Base-by-base conservation (phyloP, 495 filamentous ascomycete genomes). In the Penicillium simplicissimum region DNA sequence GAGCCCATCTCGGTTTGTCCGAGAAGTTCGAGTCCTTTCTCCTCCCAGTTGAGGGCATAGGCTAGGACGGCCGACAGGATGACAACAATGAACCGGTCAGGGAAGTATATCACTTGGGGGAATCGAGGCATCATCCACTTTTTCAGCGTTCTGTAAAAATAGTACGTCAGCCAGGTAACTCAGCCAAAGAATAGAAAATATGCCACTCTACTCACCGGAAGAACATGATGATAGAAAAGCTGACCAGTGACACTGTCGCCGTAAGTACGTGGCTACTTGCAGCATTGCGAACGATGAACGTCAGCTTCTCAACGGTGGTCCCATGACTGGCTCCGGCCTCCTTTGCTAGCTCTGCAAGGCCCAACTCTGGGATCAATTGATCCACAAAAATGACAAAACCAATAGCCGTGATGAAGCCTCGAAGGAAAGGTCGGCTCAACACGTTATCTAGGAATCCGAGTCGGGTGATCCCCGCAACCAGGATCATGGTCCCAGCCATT, bases 381-480 rank as follows among this genome's bases (percentile, higher is more conserved):
- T 98, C 95, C 33, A 97, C 90, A 48, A 96, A 83, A 69, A 99
- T 98, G 49, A 98, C 93, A 47, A 96, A 90, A 36, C 95, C 95
- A 71, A 99, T 92, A 35, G 96, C 94, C 52, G 89, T 93, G 74
- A 99, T 97, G 74, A 99, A 99, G 2, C 95, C 95, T 56, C 95
- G 81, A 33, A 98, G 76, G 63, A 99, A 96, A 0, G 95, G 96
- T 31, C 93, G 81, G 63, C 92, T 96, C 57, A 99, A 81, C 43
- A 99, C 93, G 69, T 90, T 96, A 70, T 99, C 95, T 61, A 99
- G 70, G 64, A 98, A 99, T 0, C 95, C 95, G n/a, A 99, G 77
- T 9, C 95, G 83, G 34, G 87, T 87, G 4, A 96, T 62, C 0
- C 95, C 95, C 31, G 94, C 92, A 47, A 89, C 74, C 21, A 98